A percentile compares a stretch with the other conserved stretches of the same genome.
Conservation (phyloP, 148 eudicot species). For the Linanthus parryae region DNA sequence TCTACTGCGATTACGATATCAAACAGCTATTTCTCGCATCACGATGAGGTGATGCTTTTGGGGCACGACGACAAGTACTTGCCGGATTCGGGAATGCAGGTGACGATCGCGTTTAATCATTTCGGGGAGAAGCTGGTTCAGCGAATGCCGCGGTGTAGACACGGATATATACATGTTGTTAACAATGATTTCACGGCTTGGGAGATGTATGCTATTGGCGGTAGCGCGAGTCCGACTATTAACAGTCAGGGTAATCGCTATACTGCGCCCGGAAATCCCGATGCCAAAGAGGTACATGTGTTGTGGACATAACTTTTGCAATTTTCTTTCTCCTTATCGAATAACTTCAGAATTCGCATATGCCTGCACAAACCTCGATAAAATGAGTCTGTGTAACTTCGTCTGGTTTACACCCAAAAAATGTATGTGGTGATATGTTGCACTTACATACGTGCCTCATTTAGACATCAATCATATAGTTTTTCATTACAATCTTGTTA, state of each 20-base stretch:
- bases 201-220: constrained; percentile 16
- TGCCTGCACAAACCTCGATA: too few relatives aligned
- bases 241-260: constrained; percentile 16
- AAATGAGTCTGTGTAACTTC: too few relatives aligned
- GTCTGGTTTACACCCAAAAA: too few relatives aligned
- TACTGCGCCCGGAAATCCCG: constrained; percentile 10
- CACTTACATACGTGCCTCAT: too few relatives aligned
- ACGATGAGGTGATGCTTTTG: constrained; percentile 17
- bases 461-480: too few relatives aligned
- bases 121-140: constrained; percentile 13
- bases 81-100: constrained; percentile 14
- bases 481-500: too few relatives aligned
- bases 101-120: constrained; percentile 12
- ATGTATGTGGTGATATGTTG: too few relatives aligned
- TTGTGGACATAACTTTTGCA: too few relatives aligned
- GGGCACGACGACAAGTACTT: constrained; percentile 12
- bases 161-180: constrained; percentile 12
- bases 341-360: too few relatives aligned
- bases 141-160: constrained; percentile 19
- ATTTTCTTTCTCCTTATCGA: too few relatives aligned
- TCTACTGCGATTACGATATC: constrained; percentile 21
- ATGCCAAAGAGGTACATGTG: constrained; percentile 13
- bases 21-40: constrained; percentile 18
- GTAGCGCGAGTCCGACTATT: constrained; percentile 9
- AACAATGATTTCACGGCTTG: constrained; percentile 10